Percentiles rank a stretch among this genome's conserved stretches.
Evolutionary conservation across 2,329 filamentous ascomycete species (phyloP).

Genomic region (Epichloe gansuensis): DNA sequence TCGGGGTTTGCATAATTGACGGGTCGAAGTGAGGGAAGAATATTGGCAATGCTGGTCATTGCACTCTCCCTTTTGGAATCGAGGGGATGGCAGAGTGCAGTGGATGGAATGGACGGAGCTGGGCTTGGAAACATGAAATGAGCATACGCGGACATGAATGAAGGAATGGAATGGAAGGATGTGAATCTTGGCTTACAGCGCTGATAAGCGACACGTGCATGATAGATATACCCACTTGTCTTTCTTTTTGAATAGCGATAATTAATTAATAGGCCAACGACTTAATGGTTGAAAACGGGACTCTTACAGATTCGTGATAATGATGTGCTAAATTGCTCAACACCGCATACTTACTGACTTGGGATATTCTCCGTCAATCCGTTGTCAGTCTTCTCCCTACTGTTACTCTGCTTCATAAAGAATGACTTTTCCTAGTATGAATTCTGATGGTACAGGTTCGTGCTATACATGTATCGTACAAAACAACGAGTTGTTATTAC

Average conservation of each 20-base stretch:
- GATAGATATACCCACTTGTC: constrained; percentile 8
- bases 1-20: background rate
- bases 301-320: background rate
- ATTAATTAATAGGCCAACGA: constrained; percentile 5
- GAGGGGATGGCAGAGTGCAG: constrained; percentile 1
- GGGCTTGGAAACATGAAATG: background rate
- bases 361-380: too few relatives aligned
- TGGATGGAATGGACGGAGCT: background rate
- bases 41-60: constrained; percentile 7
- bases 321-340: too few relatives aligned
- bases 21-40: background rate
- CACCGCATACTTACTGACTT: too few relatives aligned
- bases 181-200: background rate
- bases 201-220: constrained; percentile 1
- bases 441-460: too few relatives aligned
- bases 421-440: too few relatives aligned
- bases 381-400: too few relatives aligned
- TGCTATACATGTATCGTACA: background rate
- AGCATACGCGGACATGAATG: background rate
- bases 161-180: background rate
- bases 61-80: constrained; percentile 4
- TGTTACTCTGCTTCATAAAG: too few relatives aligned
- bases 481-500: background rate
- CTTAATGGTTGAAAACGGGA: background rate
- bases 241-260: constrained; percentile 6